Evolutionary conservation across 1,284 basidiomycete species (phyloP).

Genomic region (Moniliophthora roreri): DNA sequence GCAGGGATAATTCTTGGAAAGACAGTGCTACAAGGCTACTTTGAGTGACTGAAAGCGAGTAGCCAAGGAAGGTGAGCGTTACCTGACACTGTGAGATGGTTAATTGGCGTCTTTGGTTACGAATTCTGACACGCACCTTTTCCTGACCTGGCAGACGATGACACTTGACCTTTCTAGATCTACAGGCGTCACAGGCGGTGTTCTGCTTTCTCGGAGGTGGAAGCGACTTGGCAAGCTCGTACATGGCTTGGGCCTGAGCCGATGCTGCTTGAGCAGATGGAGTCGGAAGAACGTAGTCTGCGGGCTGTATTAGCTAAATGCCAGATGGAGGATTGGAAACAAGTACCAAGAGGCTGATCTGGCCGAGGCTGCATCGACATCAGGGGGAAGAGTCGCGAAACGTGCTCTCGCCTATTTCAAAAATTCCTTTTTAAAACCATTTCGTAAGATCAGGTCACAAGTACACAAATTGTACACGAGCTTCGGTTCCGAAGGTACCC

Average conservation of each 20-base stretch:
- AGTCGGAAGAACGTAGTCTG: slow-evolving; percentile 62
- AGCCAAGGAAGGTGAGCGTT: slow-evolving; percentile 15
- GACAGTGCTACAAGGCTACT: slow-evolving; percentile 59
- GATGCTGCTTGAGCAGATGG: no score
- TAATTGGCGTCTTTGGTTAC: slow-evolving; percentile 17
- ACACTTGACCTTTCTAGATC: slow-evolving; percentile 82
- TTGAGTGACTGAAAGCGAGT: slow-evolving; percentile 7
- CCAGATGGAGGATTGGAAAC: slow-evolving; percentile 10
- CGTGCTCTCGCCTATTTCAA: no score
- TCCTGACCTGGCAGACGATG: slow-evolving; percentile 74
- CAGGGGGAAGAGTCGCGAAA: background rate
- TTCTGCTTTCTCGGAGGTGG: slow-evolving; percentile 85
- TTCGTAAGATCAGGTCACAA: no score
- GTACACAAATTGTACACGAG: no score
- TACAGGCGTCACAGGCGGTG: slow-evolving; percentile 88
- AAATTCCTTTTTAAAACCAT: no score
- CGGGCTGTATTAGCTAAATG: slow-evolving; percentile 23
- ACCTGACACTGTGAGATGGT: slow-evolving; percentile 61
- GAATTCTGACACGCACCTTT: slow-evolving; percentile 51
- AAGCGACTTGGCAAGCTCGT: slow-evolving; percentile 71
- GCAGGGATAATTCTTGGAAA: slow-evolving; percentile 81
- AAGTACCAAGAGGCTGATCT: slow-evolving; percentile 5
- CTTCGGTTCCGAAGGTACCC: no score
- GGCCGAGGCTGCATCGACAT: slow-evolving; percentile 5
- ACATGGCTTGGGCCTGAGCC: no score